phyloP scores from a whole-genome alignment of 2,329 filamentous ascomycete species.

The Xylariaceae sp. region DNA sequence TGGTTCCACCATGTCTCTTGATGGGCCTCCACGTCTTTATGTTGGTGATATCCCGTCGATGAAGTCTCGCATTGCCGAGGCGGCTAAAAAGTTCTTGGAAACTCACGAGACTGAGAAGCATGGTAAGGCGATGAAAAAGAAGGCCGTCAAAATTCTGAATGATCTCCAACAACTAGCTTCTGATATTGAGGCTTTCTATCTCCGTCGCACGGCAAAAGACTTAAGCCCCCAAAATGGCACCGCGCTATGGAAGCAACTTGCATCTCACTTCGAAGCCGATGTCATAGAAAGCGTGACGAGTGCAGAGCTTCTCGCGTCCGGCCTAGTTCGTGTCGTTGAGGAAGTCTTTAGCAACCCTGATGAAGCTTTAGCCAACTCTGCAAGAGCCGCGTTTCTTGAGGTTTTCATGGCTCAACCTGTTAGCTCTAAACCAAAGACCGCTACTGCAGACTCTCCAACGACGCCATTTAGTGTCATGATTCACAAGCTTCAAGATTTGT shows the following conservation, averaged over 20 bases:
- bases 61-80: slow-evolving; percentile 74
- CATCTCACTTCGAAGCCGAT: slow-evolving; percentile 86
- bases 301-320: slow-evolving; percentile 89
- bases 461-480: slow-evolving; percentile 91
- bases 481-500: slow-evolving; percentile 91
- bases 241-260: slow-evolving; percentile 75
- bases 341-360: slow-evolving; percentile 79
- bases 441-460: slow-evolving; percentile 70
- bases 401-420: slow-evolving; percentile 86
- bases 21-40: slow-evolving; percentile 58
- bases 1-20: slow-evolving; percentile 69
- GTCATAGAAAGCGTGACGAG: slow-evolving; percentile 93
- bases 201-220: slow-evolving; percentile 57
- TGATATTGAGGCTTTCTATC: slow-evolving; percentile 76
- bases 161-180: slow-evolving; percentile 74
- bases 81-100: slow-evolving; percentile 84
- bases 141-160: slow-evolving; percentile 77
- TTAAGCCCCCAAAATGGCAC: slow-evolving; percentile 60
- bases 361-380: slow-evolving; percentile 65
- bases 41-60: slow-evolving; percentile 62
- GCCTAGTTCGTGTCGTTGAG: slow-evolving; percentile 83
- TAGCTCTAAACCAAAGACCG: slow-evolving; percentile 69
- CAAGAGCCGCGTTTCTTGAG: slow-evolving; percentile 84
- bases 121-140: slow-evolving; percentile 76
- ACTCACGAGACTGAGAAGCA: slow-evolving; percentile 79